A percentile compares a stretch with the other conserved stretches of the same genome.
phyloP scores from a whole-genome alignment of 2,329 filamentous ascomycete genomes.

The Hypoxylon rubiginosum region DNA sequence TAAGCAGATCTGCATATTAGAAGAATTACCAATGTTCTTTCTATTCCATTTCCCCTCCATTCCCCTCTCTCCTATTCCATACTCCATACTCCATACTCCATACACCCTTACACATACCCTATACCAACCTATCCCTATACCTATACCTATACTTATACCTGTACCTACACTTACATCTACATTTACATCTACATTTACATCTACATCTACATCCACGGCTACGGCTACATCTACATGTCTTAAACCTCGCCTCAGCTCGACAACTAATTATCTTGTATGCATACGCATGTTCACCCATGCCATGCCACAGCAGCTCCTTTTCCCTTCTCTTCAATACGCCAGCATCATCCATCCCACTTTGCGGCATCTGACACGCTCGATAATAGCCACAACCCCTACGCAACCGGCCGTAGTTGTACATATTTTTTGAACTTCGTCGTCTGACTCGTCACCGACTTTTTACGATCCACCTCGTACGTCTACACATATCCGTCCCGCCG shows the following conservation, averaged over 20 bases:
- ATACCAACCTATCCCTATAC: not conserved
- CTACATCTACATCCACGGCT: not conserved
- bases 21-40: too few relatives aligned
- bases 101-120: not conserved
- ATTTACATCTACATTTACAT: too few relatives aligned
- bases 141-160: too few relatives aligned
- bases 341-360: conserved; percentile 1
- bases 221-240: conserved; percentile 2
- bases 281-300: conserved; percentile 9
- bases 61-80: too few relatives aligned
- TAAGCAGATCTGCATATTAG: not conserved
- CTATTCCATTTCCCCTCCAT: conserved; percentile 1
- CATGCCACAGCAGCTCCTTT: conserved; percentile 23
- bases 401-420: conserved; percentile 11
- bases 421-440: conserved; percentile 17
- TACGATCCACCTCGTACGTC: conserved; percentile 32
- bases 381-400: conserved; percentile 10
- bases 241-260: conserved; percentile 21
- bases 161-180: too few relatives aligned
- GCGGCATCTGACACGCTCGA: conserved; percentile 16
- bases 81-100: too few relatives aligned
- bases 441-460: conserved; percentile 42
- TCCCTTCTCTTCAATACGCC: conserved; percentile 5
- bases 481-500: conserved; percentile 17
- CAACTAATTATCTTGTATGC: conserved; percentile 18